These are phyloP conservation scores for Heritiera littoralis DNA, from an alignment of 345 rosid species.

Conservation along the genomic window DNA sequence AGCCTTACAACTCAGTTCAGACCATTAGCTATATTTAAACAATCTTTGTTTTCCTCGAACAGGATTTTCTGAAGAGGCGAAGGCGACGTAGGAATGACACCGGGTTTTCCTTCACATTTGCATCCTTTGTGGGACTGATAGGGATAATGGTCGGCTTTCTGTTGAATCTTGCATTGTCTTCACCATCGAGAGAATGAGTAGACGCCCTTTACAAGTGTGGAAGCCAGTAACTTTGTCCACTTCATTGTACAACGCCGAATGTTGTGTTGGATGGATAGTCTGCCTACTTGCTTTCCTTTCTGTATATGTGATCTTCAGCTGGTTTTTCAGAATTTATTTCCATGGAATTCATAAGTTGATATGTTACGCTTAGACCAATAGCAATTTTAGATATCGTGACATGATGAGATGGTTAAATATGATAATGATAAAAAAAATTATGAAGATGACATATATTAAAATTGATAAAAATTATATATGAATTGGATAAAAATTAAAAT, in stretches of 20 bases:
- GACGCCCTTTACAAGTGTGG: not conserved
- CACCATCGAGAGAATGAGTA: slow-evolving; percentile 40
- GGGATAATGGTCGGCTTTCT: slow-evolving; percentile 80
- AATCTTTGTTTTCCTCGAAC: slow-evolving; percentile 16
- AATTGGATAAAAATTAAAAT: no score
- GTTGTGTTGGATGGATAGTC: slow-evolving; percentile 28
- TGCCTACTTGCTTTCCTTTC: slow-evolving; percentile 10
- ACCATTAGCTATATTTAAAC: not conserved
- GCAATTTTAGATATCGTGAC: no score
- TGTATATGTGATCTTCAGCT: slow-evolving; percentile 32
- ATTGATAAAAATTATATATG: no score
- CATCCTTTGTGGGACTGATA: slow-evolving; percentile 73
- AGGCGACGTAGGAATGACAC: slow-evolving; percentile 47
- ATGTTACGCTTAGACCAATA: not conserved
- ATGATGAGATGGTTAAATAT: no score
- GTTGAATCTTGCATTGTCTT: slow-evolving; percentile 65
- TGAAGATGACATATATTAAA: no score
- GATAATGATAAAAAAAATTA: no score
- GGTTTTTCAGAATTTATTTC: slow-evolving; percentile 23
- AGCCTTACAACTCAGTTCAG: not conserved
- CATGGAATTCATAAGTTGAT: slow-evolving; percentile 28
- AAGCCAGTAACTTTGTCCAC: slow-evolving; percentile 6
- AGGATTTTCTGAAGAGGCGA: slow-evolving; percentile 78
- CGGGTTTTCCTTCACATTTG: slow-evolving; percentile 73
- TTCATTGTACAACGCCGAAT: slow-evolving; percentile 34